Evolutionary conservation across 1,284 basidiomycete species (phyloP), one percentile per base, ranked within the genome.

Genomic region (Rhizopogon parksii): DNA sequence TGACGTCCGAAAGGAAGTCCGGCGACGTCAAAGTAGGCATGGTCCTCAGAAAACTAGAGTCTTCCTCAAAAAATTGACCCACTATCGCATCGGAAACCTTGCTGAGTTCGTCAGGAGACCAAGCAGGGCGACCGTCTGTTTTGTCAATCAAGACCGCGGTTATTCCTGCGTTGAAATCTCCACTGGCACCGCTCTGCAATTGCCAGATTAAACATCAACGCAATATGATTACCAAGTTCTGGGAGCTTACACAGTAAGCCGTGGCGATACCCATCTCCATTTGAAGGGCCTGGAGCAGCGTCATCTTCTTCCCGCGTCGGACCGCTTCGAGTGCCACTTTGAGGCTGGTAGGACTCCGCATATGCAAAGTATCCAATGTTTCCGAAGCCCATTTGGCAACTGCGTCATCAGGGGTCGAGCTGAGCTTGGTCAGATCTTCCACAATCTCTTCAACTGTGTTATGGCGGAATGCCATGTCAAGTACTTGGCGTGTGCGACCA

Each of bases 331-430:
- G 74, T 15, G 93, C 82, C 25, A 97, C 85, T 63, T 88, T 91
- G 61, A 96, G 76, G 60, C 91, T 94, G 2, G 93, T 95, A 3
- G 94, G 94, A 65, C 91, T 93, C 48, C 91, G 82, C 56, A 78
- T 60, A 42, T 81, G 71, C 56, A 98, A 71, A 24, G 73, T 71
- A 15, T 74, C 71, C 54, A 88, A 68, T 12, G 91, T 92, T 47
- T 76, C 66, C 53, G 71, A 68, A 5, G 94, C 94, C 92, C 93
- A 97, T 47, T 71, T 66, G 51, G 74, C 73, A 50, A 89, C 76
- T 17, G 61, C 64, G 32, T 68, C 70, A 45, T 73, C 68, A 43
- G 78, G 66, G 52, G 69, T 70, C 40, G 68, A 58, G 3, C 69
- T 69, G 35, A 85, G 65, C 14, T 68, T 61, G 51, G 74, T 64